Base-by-base conservation (phyloP, 371 early-diverging fungal species). In the Catenaria anguillulae region DNA sequence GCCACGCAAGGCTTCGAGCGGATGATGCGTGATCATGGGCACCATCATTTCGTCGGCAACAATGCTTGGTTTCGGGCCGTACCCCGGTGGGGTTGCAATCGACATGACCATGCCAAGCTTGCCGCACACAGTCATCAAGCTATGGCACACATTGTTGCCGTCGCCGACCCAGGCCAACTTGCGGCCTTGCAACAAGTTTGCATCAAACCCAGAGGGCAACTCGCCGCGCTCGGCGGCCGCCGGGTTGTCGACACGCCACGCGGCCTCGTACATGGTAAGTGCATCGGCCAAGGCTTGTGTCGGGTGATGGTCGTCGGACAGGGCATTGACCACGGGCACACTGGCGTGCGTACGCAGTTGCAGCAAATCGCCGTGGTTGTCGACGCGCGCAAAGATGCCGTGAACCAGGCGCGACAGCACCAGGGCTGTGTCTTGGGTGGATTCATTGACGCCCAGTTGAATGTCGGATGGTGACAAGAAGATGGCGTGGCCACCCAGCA, bases 131-230 rank as follows among this genome's bases (percentile, higher is more conserved):
- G 88, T 80, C 63, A 95, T 71, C 67, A 94, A 78, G 65, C 90
- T 89, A 67, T 91, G 87, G 33, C 92, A 72, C 40, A 97, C 88
- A 73, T 97, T 97, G 75, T 97, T 97, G 34, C 88, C 85, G 70
- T 97, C 97, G 60, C 97, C 97, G 10, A 97, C 85, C 95, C 96
- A 97, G 19, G 93, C 92, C 24, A 93, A 83, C 35, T 80, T 82
- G 21, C 88, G 70, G 0, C 84, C 84, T 23, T 76, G 75, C 35
- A 89, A 67, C 0, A 81, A 79, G 50, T n/a, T 33, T 33, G 24
- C 56, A 13, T 46, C 46, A 8, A 46, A 46, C 46, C 23, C n/a
- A 10, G 46, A 4, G 19, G 70, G 68, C 2, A 56, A 43, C 23
- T 24, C 24, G 29, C 46, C 46, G 23, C 31, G 33, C 0, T 23